Percentiles rank a stretch among this genome's conserved stretches.
These are phyloP conservation scores for Pleurotus giganteus DNA, from an alignment of 768 basidiomycete genomes.

Conservation along the genomic window DNA sequence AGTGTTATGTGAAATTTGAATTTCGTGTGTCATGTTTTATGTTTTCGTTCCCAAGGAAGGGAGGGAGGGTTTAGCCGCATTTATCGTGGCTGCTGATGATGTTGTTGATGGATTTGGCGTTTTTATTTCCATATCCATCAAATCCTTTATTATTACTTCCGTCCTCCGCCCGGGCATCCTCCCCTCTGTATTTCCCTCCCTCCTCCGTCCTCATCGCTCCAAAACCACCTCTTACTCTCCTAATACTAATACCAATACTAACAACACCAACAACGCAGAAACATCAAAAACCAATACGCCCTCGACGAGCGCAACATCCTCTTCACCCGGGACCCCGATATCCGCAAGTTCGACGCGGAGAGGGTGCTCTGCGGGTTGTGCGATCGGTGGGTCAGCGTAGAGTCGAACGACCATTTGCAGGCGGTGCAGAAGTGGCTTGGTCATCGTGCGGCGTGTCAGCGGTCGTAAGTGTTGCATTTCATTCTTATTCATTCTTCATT, in stretches of 20 bases:
- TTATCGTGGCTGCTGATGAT: too few species aligned
- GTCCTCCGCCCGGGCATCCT: too few species aligned
- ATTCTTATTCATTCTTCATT: background rate
- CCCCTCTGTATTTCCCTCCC: too few species aligned
- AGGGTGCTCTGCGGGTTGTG: constrained; percentile 68
- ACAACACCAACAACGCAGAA: constrained; percentile 19
- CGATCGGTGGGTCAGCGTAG: constrained; percentile 64
- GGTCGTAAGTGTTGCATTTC: constrained; percentile 16
- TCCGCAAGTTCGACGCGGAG: constrained; percentile 75
- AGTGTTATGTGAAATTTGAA: too few species aligned
- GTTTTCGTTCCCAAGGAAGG: too few species aligned
- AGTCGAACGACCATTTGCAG: constrained; percentile 54
- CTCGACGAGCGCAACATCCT: constrained; percentile 58
- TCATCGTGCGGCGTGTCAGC: constrained; percentile 58
- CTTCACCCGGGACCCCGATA: constrained; percentile 63
- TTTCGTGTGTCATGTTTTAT: too few species aligned
- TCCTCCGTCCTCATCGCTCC: too few species aligned
- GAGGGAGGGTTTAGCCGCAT: too few species aligned
- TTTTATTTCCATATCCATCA: background rate
- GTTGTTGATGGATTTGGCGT: too few species aligned
- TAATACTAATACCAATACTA: background rate
- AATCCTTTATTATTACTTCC: too few species aligned
- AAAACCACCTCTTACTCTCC: background rate
- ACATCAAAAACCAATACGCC: constrained; percentile 54
- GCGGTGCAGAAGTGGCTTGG: constrained; percentile 67